These are phyloP conservation scores for Scedosporium minutisporum DNA, from an alignment of 2,329 filamentous ascomycete genomes.

Conservation along the genomic window DNA sequence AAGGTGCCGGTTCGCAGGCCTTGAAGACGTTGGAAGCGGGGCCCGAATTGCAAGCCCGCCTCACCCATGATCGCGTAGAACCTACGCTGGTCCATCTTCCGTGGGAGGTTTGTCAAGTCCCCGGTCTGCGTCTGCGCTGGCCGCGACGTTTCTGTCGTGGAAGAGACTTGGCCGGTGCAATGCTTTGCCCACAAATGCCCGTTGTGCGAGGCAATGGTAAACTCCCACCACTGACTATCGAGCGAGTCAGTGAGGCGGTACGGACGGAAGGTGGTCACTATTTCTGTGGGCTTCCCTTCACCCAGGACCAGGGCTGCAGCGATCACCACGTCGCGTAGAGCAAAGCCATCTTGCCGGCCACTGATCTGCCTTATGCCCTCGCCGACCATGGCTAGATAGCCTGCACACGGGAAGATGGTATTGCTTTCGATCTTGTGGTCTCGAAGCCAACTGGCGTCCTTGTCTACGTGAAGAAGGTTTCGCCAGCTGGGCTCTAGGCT, in stretches of 20 bases:
- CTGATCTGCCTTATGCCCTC: constrained; percentile 18
- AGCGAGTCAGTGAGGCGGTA: background rate
- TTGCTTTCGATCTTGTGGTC: constrained; percentile 23
- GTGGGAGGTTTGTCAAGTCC: too few relatives aligned
- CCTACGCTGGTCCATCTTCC: too few relatives aligned
- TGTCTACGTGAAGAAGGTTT: constrained; percentile 14
- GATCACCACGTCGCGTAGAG: constrained; percentile 4
- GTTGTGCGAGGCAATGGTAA: background rate
- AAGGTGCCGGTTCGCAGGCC: too few relatives aligned
- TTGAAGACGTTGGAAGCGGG: too few relatives aligned
- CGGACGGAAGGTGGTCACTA: background rate
- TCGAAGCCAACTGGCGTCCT: constrained; percentile 24
- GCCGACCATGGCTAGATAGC: constrained; percentile 24
- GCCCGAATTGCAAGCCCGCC: too few relatives aligned
- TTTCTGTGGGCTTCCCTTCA: constrained; percentile 1
- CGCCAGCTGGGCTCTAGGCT: constrained; percentile 17
- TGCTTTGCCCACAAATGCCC: background rate
- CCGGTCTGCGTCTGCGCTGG: too few relatives aligned
- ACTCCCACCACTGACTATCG: background rate
- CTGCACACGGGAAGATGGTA: constrained; percentile 27
- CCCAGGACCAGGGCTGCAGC: constrained; percentile 6
- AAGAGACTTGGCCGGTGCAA: background rate
- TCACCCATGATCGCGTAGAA: too few relatives aligned
- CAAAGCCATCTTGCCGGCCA: background rate
- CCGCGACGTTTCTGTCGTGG: background rate